Conservation (phyloP, 768 basidiomycete genomes). For the Boletus vermiculosoides region DNA sequence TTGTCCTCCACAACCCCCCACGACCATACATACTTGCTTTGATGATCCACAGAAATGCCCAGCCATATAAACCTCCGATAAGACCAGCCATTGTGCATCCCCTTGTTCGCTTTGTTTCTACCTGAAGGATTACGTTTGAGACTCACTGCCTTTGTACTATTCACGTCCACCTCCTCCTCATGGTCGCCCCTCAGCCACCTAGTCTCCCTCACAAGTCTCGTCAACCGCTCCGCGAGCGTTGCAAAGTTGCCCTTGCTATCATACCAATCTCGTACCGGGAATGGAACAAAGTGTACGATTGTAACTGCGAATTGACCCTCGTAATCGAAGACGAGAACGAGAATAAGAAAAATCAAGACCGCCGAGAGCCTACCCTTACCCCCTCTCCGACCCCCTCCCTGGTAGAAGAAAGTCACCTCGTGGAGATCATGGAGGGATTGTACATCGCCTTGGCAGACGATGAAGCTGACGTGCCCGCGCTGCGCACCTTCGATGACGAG, state of each 20-base stretch:
- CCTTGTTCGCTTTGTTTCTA: not conserved
- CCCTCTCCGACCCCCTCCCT: not conserved
- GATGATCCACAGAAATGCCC: not conserved
- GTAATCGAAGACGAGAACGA: constrained; percentile 3
- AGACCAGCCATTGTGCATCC: not conserved
- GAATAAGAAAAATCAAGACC: not conserved
- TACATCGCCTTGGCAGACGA: constrained; percentile 23
- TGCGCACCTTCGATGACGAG: constrained; percentile 11
- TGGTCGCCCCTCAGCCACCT: not conserved
- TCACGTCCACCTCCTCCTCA: not conserved
- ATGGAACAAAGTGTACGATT: not conserved
- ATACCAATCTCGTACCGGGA: constrained; percentile 9
- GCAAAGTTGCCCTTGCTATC: constrained; percentile 6
- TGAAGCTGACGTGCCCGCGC: constrained; percentile 2
- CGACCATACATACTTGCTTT: not conserved
- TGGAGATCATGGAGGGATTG: constrained; percentile 9
- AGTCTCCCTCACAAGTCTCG: not conserved
- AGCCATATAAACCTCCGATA: not conserved
- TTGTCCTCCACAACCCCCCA: not conserved
- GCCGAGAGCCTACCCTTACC: not conserved
- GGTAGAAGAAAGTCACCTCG: constrained; percentile 4
- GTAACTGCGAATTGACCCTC: not conserved
- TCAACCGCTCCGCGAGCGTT: constrained; percentile 11
- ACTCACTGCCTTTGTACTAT: not conserved
- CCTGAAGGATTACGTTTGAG: not conserved